phyloP scores from a whole-genome alignment of 176 grass and related monocot genomes.

The Musa itinerans region DNA sequence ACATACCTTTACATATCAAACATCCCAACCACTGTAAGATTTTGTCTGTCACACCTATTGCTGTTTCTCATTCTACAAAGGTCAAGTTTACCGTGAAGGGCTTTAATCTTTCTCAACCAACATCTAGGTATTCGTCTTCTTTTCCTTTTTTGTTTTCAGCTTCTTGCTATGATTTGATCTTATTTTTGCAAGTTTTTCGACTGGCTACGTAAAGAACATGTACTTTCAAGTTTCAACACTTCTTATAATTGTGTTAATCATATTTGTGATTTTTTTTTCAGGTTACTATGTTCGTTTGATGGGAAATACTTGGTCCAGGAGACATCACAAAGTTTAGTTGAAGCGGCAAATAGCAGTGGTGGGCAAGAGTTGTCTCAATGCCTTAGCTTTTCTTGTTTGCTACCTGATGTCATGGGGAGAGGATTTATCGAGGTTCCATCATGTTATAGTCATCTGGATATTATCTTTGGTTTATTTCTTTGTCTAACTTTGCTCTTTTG shows the following conservation, averaged over 20 bases:
- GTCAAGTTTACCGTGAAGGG: slow-evolving; percentile 65
- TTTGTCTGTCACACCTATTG: slow-evolving; percentile 51
- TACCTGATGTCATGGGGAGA: slow-evolving; percentile 58
- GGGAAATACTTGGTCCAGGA: slow-evolving; percentile 71
- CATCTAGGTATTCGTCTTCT: slow-evolving; percentile 43
- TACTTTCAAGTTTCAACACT: not conserved
- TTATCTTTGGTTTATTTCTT: slow-evolving; percentile 19
- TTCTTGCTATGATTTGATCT: not conserved
- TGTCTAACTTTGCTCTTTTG: slow-evolving; percentile 11
- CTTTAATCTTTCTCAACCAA: slow-evolving; percentile 54
- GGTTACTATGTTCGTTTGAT: slow-evolving; percentile 79
- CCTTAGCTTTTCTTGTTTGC: slow-evolving; percentile 68
- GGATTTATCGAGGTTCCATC: slow-evolving; percentile 75
- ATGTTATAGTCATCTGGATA: not conserved
- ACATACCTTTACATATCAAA: slow-evolving; percentile 36
- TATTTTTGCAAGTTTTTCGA: not conserved
- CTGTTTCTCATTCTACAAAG: slow-evolving; percentile 43
- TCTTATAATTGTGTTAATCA: not conserved
- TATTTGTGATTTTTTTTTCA: slow-evolving; percentile 26
- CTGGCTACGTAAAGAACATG: not conserved
- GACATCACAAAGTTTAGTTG: slow-evolving; percentile 36
- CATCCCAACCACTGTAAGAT: slow-evolving; percentile 41
- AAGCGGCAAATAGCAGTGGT: slow-evolving; percentile 18
- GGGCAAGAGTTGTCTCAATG: slow-evolving; percentile 38
- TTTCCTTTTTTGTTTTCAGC: not conserved